Base-by-base conservation (phyloP, 306 rosid genomes). In the Cucumis hystrix region DNA sequence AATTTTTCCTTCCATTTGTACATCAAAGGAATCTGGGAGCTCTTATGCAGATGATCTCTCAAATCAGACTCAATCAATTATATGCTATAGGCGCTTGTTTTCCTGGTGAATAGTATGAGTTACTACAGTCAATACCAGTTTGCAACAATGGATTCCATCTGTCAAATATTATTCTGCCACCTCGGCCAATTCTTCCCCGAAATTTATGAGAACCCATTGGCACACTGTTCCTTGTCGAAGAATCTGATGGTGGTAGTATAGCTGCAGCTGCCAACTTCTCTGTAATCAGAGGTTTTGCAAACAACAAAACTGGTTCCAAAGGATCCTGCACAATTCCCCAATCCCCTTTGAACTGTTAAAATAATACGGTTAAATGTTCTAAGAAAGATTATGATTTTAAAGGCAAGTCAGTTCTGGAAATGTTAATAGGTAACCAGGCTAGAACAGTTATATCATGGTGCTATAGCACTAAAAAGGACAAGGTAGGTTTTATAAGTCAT, bases 111-210 rank as follows among this genome's bases (percentile, higher is more conserved):
- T 86, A 92, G 85, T 85, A 88, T 6, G 99, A 88, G 83, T 86
- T 90, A 72, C 97, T 87, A 65, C 83, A 90, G 83, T 95, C 97
- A 56, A 95, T 87, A 47, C 92, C 91, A 20, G 93, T 87, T 61
- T 89, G 99, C 97, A 89, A 56, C 80, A 92, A 86, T 2, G 96
- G 92, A 83, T 95, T 95, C 96, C 92, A 95, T 76, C 97, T 79
- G 74, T 95, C 99, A 76, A 92, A 95, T 86, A 95, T 84, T 82
- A 95, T 86, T 21, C 97, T 89, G 80, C 99, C 99, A 16, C 99
- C 99, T 43, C 97, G 88, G 76, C 99, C 99, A 18, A 95, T 86
- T 86, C 99, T 86, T 56, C 99, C 99, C 0, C 88, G 92, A 58
- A 82, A 85, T 82, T 80, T 95, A 82, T 67, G 84, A 6, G 96